Base-by-base conservation (phyloP, 495 filamentous ascomycete genomes). In the Tuber melanosporum region DNA sequence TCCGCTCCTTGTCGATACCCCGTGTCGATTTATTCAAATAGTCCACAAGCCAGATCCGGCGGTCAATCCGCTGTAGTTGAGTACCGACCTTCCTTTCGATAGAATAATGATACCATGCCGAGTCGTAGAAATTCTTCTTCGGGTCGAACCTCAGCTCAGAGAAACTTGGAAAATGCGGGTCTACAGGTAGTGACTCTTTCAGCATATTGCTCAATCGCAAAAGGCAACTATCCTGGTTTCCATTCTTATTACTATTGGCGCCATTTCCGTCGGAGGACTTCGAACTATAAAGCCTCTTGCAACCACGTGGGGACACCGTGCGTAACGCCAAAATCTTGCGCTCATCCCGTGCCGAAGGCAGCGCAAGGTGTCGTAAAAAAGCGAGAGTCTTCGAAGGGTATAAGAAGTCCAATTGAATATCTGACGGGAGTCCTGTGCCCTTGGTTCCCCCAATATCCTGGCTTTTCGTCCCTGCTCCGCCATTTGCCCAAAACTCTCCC, bases 381-480 rank as follows among this genome's bases (percentile, higher is more conserved):
- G 76, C 75, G 15, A 83, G 79, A 46, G 82, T 81, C 71, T 81
- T 81, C 46, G 77, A 77, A 43, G 82, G 82, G 49, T 83, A 83
- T 73, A 83, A 71, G 75, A 83, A 83, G 57, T 78, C 82, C 71
- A 83, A 75, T 44, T 80, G 76, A n/a, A 73, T 71, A 74, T 77
- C 81, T 44, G 73, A 69, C 70, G 22, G 62, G 14, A 45, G 26
- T 52, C 71, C 43, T 26, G 73, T 49, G 32, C 71, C 62, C 49
- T 72, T 80, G 43, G 45, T 57, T n/a, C 76, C 49, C n/a, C 77
- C 20, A 47, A 39, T 19, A 47, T 46, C 42, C 44, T 47, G 69
- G 8, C 71, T 49, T 66, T 66, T 66, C 57, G 26, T 43, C 73
- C 57, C 45, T 71, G 71, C 12, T 26, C 47, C 73, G 74, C 57